Evolutionary conservation across 2,329 filamentous ascomycete species (phyloP), one percentile per base, ranked within the genome.

Genomic region (Thielaviopsis ethacetica): DNA sequence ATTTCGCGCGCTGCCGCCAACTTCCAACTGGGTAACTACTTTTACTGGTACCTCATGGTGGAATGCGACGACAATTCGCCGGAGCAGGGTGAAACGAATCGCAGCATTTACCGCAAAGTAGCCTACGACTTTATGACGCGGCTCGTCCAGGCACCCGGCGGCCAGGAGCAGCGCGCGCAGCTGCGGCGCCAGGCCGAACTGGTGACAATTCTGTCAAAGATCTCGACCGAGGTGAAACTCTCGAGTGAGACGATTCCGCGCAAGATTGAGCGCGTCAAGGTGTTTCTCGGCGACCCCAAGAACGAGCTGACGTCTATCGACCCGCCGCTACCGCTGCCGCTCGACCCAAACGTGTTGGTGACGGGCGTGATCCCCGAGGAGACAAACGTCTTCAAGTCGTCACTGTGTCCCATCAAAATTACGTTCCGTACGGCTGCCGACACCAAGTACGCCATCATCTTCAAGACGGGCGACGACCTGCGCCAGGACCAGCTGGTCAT

Each of bases 1-100:
- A 93, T 98, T 59, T 82, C 86, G 1, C 82, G 93, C 41, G 94
- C 93, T 3, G 86, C 88, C 15, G 83, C 85, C 62, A 97, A 95
- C 67, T 88, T 96, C 66, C 85, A 86, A 61, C 78, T 98, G 1
- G 93, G 91, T 30, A 98, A 95, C 68, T 95, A 94, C 71, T 82
- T 98, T 58, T 88, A 96, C 69, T 98, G 93, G 93, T 98, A 97
- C 70, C 77, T 98, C 2, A 96, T 96, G 84, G 93, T 98, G 1
- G 94, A 98, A 71, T 94, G 91, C 65, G 89, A 94, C 65, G 91
- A 96, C 68, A 76, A 78, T 61, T 90, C 86, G 63, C 82, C 83
- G 3, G 85, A 89, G 51, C 88, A 91, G 65, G 79, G 83, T 22
- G 76, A 81, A 4, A 82, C 84, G 59, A 86, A 91, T 67, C 85